Evolutionary conservation across 805 yeast species (phyloP).

Genomic region (Starmerella stigmatis): DNA sequence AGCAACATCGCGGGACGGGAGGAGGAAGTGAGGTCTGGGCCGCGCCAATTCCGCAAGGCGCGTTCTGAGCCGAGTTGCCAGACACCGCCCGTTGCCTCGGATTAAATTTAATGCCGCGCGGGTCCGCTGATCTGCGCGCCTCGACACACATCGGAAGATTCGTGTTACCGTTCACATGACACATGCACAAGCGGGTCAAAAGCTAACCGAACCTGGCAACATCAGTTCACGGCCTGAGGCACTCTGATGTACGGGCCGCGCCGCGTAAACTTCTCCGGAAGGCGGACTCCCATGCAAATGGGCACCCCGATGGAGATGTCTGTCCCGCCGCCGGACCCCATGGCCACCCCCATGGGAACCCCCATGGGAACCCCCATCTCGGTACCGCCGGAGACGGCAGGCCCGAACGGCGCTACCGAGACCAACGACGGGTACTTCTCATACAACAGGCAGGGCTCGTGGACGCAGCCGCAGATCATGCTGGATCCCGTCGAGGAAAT

Average conservation of each 20-base stretch:
- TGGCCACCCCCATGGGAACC: constrained; percentile 11
- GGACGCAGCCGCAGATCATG: constrained; percentile 1
- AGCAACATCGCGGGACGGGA: no score
- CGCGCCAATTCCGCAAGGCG: no score
- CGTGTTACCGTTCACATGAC: constrained; percentile 3
- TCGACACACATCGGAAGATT: constrained; percentile 1
- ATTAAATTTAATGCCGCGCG: no score
- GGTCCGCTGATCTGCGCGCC: neutral
- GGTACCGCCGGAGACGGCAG: constrained; percentile 3
- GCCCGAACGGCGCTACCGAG: neutral
- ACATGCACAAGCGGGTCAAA: constrained; percentile 1
- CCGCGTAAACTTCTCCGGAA: constrained; percentile 8
- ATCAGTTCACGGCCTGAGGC: constrained; percentile 4
- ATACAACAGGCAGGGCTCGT: constrained; percentile 3
- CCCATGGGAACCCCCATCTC: constrained; percentile 10
- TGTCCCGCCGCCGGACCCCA: neutral
- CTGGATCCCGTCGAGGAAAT: constrained; percentile 23
- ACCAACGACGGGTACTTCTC: constrained; percentile 9
- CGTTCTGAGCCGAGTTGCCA: no score
- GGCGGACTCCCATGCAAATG: constrained; percentile 11
- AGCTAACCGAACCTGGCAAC: neutral
- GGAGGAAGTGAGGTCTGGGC: no score
- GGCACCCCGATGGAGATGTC: constrained; percentile 10
- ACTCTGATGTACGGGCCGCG: constrained; percentile 16
- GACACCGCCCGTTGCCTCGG: no score